Evolutionary conservation across 768 basidiomycete genomes (phyloP), one percentile per base, ranked within the genome.

Genomic region (Pleurotus tuoliensis): DNA sequence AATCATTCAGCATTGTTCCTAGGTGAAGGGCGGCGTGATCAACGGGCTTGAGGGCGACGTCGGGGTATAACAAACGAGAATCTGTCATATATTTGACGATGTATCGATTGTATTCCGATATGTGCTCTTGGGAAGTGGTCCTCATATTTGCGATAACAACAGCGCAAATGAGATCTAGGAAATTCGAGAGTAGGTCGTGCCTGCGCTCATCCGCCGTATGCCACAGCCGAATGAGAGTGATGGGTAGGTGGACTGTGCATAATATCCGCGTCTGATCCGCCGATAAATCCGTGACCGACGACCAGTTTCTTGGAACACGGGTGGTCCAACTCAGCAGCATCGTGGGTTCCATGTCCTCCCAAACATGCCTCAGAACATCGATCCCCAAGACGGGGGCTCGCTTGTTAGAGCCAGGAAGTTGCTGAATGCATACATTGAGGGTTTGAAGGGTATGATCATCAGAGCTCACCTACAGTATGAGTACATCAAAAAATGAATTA

Each of bases 301-400:
- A 11, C 66, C 72, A 70, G 41, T 71, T 63, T 0, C n/a, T 50
- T 2, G 73, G 75, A 1, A 66, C 69, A 5, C 55, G 55, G 0
- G 56, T 61, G 2, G 74, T 59, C 73, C 74, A 75, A 0, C 61
- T 62, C 0, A 69, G 74, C 2, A 72, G 61, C 18, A 47, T 44
- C 0, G 68, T 71, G 5, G 37, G 55, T 3, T 25, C 37, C 67
- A 72, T 74, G 58, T 73, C 69, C 3, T 16, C 39, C 65, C 70
- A 70, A 5, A 72, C 47, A 0, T 49, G 58, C 7, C 47, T 50
- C 66, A 73, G 67, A n/a, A 71, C 55, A 44, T 67, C 62, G 43
- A 62, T 61, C 1, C 71, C 70, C 2, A 74, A 67, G 16, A 73
- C 56, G 25, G 22, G 15, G 11, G 25, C 15, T 16, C 3, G 13